phyloP scores from a whole-genome alignment of 1,284 basidiomycete genomes.

The Naganishia sp. region DNA sequence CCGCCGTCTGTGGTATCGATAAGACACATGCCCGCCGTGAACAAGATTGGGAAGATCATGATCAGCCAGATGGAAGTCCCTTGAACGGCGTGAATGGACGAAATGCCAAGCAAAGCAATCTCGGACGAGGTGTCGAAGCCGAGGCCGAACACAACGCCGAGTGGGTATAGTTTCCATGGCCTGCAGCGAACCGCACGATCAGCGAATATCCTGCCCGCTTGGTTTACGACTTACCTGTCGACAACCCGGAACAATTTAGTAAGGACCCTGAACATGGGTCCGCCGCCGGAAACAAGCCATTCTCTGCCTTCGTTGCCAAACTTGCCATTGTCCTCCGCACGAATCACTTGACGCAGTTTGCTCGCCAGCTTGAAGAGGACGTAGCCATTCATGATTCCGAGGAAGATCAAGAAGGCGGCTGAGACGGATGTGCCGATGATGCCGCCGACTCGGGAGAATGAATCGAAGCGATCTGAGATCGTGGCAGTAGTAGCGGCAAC shows the following conservation, averaged over 20 bases:
- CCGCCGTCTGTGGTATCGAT: constrained; percentile 30
- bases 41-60: constrained; percentile 30
- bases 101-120: constrained; percentile 31
- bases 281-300: constrained; percentile 23
- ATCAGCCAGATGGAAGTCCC: constrained; percentile 35
- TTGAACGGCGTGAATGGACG: constrained; percentile 26
- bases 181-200: not conserved
- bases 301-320: constrained; percentile 25
- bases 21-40: constrained; percentile 32
- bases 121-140: constrained; percentile 33
- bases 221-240: constrained; percentile 20
- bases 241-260: constrained; percentile 30
- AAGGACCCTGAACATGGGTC: constrained; percentile 28
- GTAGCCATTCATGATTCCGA: constrained; percentile 30
- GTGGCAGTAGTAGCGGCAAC: constrained; percentile 27
- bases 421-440: constrained; percentile 33
- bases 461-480: constrained; percentile 24
- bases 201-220: not conserved
- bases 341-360: constrained; percentile 13
- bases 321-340: constrained; percentile 22
- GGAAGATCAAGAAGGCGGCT: constrained; percentile 27
- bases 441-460: constrained; percentile 28
- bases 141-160: constrained; percentile 31
- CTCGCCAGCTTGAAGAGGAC: constrained; percentile 25
- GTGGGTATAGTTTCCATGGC: constrained; percentile 33